A percentile compares a stretch with the other conserved stretches of the same genome.
These are phyloP conservation scores for Aspergillus sojae DNA, from an alignment of 2,329 filamentous ascomycete genomes.

Conservation along the genomic window DNA sequence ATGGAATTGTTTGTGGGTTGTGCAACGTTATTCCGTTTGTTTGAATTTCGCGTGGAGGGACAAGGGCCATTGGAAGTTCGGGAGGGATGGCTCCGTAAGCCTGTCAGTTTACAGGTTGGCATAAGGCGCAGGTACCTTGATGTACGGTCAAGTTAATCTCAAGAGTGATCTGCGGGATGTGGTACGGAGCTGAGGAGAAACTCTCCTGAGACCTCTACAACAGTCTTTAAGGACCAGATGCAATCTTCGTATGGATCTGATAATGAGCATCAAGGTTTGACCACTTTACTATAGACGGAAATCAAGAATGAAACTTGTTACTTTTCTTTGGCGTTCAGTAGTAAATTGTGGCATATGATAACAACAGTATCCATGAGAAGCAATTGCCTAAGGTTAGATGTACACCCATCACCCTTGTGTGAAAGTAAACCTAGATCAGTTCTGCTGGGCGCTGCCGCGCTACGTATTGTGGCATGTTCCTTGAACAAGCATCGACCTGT, in stretches of 20 bases:
- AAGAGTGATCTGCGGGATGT: not conserved
- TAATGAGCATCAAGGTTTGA: too few relatives aligned
- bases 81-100: not conserved
- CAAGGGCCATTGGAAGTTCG: not conserved
- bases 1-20: not conserved
- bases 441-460: too few relatives aligned
- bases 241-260: too few relatives aligned
- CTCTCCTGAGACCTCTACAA: too few relatives aligned
- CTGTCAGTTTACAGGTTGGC: not conserved
- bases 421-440: too few relatives aligned
- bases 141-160: not conserved
- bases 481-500: too few relatives aligned
- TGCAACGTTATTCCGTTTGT: not conserved
- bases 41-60: not conserved
- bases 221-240: too few relatives aligned
- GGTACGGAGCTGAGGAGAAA: too few relatives aligned
- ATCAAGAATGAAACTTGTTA: not conserved
- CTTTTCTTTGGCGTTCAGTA: not conserved
- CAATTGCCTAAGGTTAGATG: too few relatives aligned
- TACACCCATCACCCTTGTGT: too few relatives aligned
- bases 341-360: not conserved
- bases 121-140: not conserved
- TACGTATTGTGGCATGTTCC: too few relatives aligned
- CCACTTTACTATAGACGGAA: too few relatives aligned
- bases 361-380: not conserved